phyloP scores from a whole-genome alignment of 257 asterid species.

The Nicotiana sylvestris region DNA sequence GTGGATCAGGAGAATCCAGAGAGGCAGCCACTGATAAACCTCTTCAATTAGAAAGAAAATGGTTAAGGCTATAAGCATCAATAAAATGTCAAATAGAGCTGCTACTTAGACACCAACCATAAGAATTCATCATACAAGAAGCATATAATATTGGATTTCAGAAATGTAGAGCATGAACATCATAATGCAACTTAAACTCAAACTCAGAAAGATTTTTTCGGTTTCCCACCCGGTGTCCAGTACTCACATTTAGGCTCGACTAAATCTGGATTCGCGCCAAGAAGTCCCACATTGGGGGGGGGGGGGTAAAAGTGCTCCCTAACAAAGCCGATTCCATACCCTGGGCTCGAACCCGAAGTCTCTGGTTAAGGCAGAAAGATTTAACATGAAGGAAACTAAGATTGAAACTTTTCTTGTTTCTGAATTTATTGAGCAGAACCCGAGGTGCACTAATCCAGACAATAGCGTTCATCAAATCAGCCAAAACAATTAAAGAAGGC shows the following conservation, averaged over 20 bases:
- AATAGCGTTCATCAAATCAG: neutral
- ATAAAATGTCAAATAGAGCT: neutral
- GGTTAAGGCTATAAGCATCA: neutral
- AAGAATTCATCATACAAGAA: neutral
- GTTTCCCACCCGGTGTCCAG: too few species aligned
- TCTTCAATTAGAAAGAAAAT: conserved; percentile 16
- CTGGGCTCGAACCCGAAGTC: too few species aligned
- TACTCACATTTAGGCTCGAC: too few species aligned
- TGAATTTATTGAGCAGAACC: neutral
- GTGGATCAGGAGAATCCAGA: conserved; percentile 29
- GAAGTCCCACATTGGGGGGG: too few species aligned
- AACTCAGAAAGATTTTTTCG: neutral
- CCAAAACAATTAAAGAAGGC: conserved; percentile 2
- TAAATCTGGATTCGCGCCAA: too few species aligned
- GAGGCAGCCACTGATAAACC: conserved; percentile 21
- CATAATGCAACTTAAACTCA: neutral
- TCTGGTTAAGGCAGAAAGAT: too few species aligned
- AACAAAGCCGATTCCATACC: too few species aligned
- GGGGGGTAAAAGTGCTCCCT: too few species aligned
- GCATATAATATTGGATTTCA: neutral
- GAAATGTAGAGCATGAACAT: neutral
- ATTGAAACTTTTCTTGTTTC: neutral
- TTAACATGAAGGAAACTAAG: neutral
- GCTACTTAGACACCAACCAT: neutral
- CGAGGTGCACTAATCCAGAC: neutral